phyloP scores from a whole-genome alignment of 2,329 filamentous ascomycete species.

The Claviceps humidiphila region DNA sequence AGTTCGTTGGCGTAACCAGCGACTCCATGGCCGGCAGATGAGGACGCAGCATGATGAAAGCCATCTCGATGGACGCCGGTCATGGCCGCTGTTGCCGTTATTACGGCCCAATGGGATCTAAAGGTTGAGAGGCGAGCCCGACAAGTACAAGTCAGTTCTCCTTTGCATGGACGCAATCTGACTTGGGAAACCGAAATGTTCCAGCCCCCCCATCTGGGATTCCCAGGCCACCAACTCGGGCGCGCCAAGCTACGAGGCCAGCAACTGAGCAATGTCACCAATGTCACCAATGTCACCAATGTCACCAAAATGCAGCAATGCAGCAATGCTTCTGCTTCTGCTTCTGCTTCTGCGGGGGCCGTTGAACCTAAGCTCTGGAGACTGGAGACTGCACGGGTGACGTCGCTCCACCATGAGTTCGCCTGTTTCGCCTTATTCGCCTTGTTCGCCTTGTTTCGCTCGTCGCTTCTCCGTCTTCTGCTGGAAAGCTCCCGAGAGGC shows the following conservation, averaged over 20 bases:
- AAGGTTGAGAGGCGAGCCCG: neutral
- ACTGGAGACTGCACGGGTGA: slow-evolving; percentile 1
- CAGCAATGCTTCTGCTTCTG: too few relatives aligned
- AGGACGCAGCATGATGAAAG: neutral
- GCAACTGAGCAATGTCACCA: too few relatives aligned
- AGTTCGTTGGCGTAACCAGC: neutral
- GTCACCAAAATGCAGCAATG: too few relatives aligned
- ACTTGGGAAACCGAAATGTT: slow-evolving; percentile 3
- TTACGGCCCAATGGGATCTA: slow-evolving; percentile 1
- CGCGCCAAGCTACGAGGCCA: too few relatives aligned
- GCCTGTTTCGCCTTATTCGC: neutral
- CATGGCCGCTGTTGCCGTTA: neutral
- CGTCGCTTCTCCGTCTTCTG: neutral
- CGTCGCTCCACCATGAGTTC: slow-evolving; percentile 2
- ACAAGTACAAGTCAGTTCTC: neutral
- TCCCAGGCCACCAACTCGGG: too few relatives aligned
- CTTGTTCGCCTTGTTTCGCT: neutral
- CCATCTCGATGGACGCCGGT: neutral
- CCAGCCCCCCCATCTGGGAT: neutral
- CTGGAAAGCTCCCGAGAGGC: neutral
- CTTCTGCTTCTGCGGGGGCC: neutral
- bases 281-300: too few relatives aligned
- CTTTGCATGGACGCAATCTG: neutral
- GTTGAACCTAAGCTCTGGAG: neutral
- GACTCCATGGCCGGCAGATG: neutral